phyloP scores from a whole-genome alignment of 1,284 basidiomycete species.

The Naganishia cerealis region DNA sequence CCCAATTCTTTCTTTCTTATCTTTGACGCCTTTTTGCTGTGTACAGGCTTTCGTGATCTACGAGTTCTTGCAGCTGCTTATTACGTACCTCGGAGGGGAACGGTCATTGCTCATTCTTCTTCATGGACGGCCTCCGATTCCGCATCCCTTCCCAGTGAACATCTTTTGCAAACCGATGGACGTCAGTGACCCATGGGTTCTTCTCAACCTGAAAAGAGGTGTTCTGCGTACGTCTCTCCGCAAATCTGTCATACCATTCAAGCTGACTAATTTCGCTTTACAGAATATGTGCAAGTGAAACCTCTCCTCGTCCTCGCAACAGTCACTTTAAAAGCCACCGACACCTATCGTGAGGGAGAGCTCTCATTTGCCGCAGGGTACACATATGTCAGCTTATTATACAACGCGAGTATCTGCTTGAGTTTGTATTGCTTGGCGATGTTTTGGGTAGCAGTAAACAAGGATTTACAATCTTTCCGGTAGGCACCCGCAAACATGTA shows the following conservation, averaged over 20 bases:
- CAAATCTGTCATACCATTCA: constrained; percentile 11
- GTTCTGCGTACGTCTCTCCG: constrained; percentile 73
- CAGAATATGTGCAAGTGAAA: constrained; percentile 97
- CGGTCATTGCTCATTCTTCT: constrained; percentile 85
- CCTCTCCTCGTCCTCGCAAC: constrained; percentile 82
- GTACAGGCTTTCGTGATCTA: constrained; percentile 91
- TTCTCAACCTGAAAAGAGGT: constrained; percentile 89
- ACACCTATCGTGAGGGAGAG: constrained; percentile 87
- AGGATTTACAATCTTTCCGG: constrained; percentile 77
- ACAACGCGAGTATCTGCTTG: constrained; percentile 60
- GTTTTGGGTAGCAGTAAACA: constrained; percentile 87
- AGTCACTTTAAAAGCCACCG: constrained; percentile 78
- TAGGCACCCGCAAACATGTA: neutral
- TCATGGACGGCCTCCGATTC: constrained; percentile 83
- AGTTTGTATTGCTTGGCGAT: constrained; percentile 73
- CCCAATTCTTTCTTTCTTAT: constrained; percentile 19
- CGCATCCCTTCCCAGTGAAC: constrained; percentile 79
- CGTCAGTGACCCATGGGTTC: constrained; percentile 88
- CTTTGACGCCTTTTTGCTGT: neutral
- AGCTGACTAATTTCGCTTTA: neutral
- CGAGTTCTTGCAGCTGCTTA: constrained; percentile 78
- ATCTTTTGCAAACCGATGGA: constrained; percentile 72
- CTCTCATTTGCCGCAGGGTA: constrained; percentile 83
- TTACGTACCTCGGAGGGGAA: constrained; percentile 88
- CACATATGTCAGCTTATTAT: constrained; percentile 81